phyloP scores from a whole-genome alignment of 805 yeast species.

The Hermanozyma aechmeae region DNA sequence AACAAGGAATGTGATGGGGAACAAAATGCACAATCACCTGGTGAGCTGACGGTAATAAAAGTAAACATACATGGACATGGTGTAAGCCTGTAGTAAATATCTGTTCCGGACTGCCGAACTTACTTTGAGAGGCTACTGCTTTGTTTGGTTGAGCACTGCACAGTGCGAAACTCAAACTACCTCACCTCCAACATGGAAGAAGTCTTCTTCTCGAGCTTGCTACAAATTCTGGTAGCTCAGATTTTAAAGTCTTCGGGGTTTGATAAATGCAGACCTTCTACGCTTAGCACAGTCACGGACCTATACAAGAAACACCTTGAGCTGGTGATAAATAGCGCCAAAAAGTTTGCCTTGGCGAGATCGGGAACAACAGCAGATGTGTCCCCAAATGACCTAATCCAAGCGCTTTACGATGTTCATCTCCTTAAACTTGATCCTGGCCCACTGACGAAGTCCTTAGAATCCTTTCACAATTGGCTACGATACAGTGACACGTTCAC shows the following conservation, averaged over 20 bases:
- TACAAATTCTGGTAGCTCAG: conserved; percentile 38
- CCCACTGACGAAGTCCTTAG: conserved; percentile 19
- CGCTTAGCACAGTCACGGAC: conserved; percentile 72
- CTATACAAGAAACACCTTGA: conserved; percentile 56
- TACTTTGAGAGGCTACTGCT: too few species aligned
- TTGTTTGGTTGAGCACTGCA: too few species aligned
- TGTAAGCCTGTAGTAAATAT: too few species aligned
- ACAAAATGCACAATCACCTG: too few species aligned
- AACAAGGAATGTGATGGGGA: too few species aligned
- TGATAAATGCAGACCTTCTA: conserved; percentile 63
- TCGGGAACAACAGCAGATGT: conserved; percentile 29
- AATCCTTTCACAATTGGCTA: conserved; percentile 30
- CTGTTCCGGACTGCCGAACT: too few species aligned
- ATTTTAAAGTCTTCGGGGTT: conserved; percentile 75
- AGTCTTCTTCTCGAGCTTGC: conserved; percentile 27
- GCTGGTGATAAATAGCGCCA: conserved; percentile 42
- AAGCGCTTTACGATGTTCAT: conserved; percentile 58
- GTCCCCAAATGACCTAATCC: conserved; percentile 57
- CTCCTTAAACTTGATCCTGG: conserved; percentile 48
- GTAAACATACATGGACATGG: too few species aligned
- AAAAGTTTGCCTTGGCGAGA: conserved; percentile 36
- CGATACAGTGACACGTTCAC: conserved; percentile 17
- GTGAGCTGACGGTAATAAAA: too few species aligned
- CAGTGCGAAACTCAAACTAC: too few species aligned
- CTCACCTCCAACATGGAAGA: conserved; percentile 32